Evolutionary conservation across 78 protist genomes (phyloP).

Genomic region (Trichosphaerium sp.): DNA sequence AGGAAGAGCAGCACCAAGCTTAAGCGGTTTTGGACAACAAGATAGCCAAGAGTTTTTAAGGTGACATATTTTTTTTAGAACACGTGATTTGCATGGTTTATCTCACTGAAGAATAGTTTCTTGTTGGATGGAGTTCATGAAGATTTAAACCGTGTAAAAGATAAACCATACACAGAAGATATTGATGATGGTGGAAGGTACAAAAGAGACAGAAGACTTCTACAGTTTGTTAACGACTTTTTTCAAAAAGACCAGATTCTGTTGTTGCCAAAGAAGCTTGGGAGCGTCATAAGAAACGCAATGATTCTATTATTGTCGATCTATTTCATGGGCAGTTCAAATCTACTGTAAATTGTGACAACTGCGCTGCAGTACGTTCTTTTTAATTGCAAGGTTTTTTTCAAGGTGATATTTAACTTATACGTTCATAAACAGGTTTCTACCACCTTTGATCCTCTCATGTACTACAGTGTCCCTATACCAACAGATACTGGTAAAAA

Average conservation of each 20-base stretch:
- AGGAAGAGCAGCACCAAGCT: no score
- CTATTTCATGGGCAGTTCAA: constrained; percentile 8
- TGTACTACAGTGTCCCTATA: constrained; percentile 31
- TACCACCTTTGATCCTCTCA: constrained; percentile 23
- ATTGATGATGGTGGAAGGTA: not conserved
- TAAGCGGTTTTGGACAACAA: constrained; percentile 28
- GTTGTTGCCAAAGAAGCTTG: constrained; percentile 23
- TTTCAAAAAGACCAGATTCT: not conserved
- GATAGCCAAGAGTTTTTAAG: constrained; percentile 23
- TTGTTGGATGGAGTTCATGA: constrained; percentile 71
- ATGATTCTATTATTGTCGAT: constrained; percentile 35
- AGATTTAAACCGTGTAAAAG: constrained; percentile 37
- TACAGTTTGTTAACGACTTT: no score
- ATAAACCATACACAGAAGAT: not conserved
- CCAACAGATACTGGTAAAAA: constrained; percentile 6
- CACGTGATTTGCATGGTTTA: no score
- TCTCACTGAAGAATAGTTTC: no score
- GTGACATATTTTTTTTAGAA: constrained; percentile 7
- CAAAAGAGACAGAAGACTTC: no score
- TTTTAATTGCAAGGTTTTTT: no score
- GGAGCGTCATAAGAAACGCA: constrained; percentile 15
- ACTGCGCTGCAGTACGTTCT: no score
- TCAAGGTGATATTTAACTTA: no score
- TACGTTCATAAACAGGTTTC: not conserved
- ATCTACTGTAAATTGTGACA: not conserved